Conservation (phyloP, 2,329 filamentous ascomycete genomes). For the Pseudogymnoascus sp. region DNA sequence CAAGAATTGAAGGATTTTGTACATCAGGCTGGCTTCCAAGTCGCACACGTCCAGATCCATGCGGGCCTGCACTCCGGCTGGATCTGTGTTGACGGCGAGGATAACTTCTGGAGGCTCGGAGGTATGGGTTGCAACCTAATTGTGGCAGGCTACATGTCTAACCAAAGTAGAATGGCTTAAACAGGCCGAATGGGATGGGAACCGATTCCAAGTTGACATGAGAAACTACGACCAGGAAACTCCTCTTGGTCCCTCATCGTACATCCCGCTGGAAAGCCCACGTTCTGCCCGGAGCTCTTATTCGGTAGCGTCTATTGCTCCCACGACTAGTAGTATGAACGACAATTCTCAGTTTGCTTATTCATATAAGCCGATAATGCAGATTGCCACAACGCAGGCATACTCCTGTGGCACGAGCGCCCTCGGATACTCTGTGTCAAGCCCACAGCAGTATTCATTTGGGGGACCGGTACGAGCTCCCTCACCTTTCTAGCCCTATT, state of each 20-base stretch:
- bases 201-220: slow-evolving; percentile 1
- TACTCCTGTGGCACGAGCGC: neutral
- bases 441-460: neutral
- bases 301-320: neutral
- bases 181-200: neutral
- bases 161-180: neutral
- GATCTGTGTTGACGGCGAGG: slow-evolving; percentile 1
- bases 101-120: slow-evolving; percentile 2
- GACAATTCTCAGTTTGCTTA: slow-evolving; percentile 1
- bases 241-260: neutral
- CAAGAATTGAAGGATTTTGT: slow-evolving; percentile 6
- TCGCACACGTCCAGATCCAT: slow-evolving; percentile 7
- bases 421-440: neutral
- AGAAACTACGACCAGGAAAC: slow-evolving; percentile 3
- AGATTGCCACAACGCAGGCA: slow-evolving; percentile 1
- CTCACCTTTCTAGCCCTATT: neutral
- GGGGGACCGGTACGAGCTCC: neutral
- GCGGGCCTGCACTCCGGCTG: neutral
- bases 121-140: neutral
- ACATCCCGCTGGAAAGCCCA: neutral
- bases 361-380: slow-evolving; percentile 5
- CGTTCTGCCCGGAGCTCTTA: neutral
- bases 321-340: slow-evolving; percentile 5
- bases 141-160: neutral
- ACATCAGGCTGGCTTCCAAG: neutral